These are phyloP conservation scores for Podosphaera xanthii DNA, from an alignment of 2,329 filamentous ascomycete species.

Conservation along the genomic window DNA sequence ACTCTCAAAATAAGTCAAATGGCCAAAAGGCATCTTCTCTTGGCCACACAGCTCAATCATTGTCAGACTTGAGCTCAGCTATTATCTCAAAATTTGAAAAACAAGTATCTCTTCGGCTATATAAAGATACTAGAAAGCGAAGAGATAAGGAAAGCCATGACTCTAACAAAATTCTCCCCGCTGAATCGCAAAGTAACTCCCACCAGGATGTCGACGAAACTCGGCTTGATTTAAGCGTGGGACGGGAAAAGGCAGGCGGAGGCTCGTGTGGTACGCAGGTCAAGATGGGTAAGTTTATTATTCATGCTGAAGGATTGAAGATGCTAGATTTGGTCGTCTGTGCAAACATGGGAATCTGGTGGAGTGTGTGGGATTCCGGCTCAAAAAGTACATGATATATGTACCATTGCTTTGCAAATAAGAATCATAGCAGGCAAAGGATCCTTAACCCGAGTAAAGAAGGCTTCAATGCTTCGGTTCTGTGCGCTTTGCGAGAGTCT, in stretches of 20 bases:
- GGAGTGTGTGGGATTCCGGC: conserved; percentile 51
- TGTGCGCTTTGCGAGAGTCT: too few species aligned
- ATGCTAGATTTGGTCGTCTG: conserved; percentile 89
- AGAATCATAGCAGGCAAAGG: not conserved
- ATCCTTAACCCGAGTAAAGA: too few species aligned
- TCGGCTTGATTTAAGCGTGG: conserved; percentile 49
- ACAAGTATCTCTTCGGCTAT: not conserved
- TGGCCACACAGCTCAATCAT: conserved; percentile 5
- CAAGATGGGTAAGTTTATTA: conserved; percentile 81
- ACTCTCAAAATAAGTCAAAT: conserved; percentile 9
- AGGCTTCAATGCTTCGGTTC: too few species aligned
- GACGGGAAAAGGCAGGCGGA: conserved; percentile 64
- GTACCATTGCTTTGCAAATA: not conserved
- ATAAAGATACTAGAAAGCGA: not conserved
- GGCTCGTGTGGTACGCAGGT: conserved; percentile 68
- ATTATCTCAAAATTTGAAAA: conserved; percentile 5
- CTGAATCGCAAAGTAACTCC: not conserved
- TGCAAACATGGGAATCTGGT: conserved; percentile 83
- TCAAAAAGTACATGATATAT: not conserved
- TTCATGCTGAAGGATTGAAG: conserved; percentile 74
- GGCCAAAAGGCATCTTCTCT: not conserved
- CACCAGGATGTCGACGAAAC: conserved; percentile 19
- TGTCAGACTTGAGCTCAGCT: conserved; percentile 8
- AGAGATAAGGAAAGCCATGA: not conserved
- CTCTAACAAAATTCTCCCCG: not conserved